These are phyloP conservation scores for Fusarium robinianum DNA, from an alignment of 2,329 filamentous ascomycete genomes.

Conservation along the genomic window DNA sequence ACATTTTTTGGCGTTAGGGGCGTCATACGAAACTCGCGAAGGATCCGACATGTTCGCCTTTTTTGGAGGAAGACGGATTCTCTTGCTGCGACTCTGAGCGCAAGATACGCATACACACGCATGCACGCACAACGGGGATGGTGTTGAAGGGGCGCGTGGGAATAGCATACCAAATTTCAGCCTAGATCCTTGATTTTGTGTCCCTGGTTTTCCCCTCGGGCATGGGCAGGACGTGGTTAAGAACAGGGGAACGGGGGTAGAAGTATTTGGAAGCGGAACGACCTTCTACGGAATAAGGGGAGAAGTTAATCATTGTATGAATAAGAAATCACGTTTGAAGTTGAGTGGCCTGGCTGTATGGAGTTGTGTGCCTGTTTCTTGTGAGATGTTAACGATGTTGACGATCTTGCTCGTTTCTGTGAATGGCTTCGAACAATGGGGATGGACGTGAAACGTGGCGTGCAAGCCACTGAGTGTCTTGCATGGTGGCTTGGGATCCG, in stretches of 20 bases:
- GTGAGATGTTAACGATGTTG: no score
- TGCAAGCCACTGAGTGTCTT: no score
- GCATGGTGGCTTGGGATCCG: no score
- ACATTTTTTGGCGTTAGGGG: slow-evolving; percentile 36
- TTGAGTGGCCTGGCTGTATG: no score
- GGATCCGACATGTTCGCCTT: slow-evolving; percentile 28
- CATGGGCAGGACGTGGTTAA: slow-evolving; percentile 1
- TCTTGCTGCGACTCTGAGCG: slow-evolving; percentile 5
- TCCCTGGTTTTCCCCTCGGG: slow-evolving; percentile 17
- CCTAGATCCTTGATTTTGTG: slow-evolving; percentile 21
- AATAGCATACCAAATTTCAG: slow-evolving; percentile 24
- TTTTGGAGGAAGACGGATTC: slow-evolving; percentile 19
- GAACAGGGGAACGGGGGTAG: no score
- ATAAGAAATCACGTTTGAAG: slow-evolving; percentile 32
- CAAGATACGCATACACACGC: no score
- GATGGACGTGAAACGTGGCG: no score
- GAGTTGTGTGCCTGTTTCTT: no score
- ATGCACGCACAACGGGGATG: neutral
- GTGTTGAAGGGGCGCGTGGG: slow-evolving; percentile 12
- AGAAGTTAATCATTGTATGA: slow-evolving; percentile 37
- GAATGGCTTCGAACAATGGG: no score
- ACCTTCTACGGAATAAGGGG: slow-evolving; percentile 25
- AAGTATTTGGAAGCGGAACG: no score
- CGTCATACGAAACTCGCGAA: slow-evolving; percentile 35
- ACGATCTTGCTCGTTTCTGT: no score